A percentile compares a stretch with the other conserved stretches of the same genome.
Evolutionary conservation across 1,139 yeast species (phyloP).

Genomic region (Candida freyschussii): DNA sequence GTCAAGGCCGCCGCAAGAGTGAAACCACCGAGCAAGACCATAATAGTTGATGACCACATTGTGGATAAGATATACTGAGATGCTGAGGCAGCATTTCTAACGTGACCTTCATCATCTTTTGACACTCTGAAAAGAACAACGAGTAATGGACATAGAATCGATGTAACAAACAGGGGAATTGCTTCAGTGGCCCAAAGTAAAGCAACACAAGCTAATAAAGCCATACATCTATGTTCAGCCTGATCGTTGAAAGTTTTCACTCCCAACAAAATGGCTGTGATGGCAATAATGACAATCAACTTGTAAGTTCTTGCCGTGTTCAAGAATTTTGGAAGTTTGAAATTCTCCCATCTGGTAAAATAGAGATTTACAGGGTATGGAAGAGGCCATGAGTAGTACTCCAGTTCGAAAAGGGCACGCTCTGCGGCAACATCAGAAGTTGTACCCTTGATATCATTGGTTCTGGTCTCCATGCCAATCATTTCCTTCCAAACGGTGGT

Average conservation of each 20-base stretch:
- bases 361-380: constrained; percentile 37
- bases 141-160: constrained; percentile 55
- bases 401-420: constrained; percentile 23
- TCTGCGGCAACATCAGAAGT: constrained; percentile 23
- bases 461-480: constrained; percentile 54
- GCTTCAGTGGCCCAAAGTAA: constrained; percentile 72
- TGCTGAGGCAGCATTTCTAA: constrained; percentile 49
- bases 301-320: constrained; percentile 38
- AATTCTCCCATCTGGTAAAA: constrained; percentile 28
- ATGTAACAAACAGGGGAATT: constrained; percentile 63
- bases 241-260: constrained; percentile 54
- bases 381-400: constrained; percentile 27
- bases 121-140: constrained; percentile 52
- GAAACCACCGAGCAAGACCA: constrained; percentile 67
- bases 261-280: constrained; percentile 45
- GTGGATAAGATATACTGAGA: constrained; percentile 50
- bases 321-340: constrained; percentile 35
- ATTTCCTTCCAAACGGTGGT: constrained; percentile 71
- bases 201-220: constrained; percentile 64
- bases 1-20: constrained; percentile 71
- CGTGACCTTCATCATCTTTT: constrained; percentile 48
- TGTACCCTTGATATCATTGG: constrained; percentile 25
- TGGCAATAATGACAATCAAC: constrained; percentile 37
- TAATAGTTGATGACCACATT: constrained; percentile 75
- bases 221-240: constrained; percentile 63